Percentiles rank a stretch among this genome's conserved stretches.
phyloP scores from a whole-genome alignment of 345 rosid genomes.

The Citrus reticulata region DNA sequence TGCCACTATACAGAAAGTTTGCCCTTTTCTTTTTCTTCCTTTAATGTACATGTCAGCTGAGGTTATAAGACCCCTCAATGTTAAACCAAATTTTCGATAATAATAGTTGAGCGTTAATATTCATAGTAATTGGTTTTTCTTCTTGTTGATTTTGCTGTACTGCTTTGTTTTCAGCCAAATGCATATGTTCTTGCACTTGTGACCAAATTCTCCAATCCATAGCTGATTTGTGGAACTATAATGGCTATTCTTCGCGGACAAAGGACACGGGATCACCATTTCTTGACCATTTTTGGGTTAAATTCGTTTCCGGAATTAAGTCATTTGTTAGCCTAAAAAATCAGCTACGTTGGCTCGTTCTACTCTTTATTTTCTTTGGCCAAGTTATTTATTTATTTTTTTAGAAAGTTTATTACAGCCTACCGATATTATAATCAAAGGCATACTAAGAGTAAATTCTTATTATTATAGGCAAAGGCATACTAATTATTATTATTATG shows the following conservation, averaged over 20 bases:
- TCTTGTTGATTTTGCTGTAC: not conserved
- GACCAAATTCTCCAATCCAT: not conserved
- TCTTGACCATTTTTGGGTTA: not conserved
- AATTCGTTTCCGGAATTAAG: not conserved
- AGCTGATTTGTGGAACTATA: not conserved
- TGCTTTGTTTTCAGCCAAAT: not conserved
- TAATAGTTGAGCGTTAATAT: slow-evolving; percentile 16
- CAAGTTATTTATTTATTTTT: too few relatives aligned
- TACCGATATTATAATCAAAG: too few relatives aligned
- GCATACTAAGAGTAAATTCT: too few relatives aligned
- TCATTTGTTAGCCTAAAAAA: not conserved
- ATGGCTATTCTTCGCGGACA: not conserved
- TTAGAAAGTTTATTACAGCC: too few relatives aligned
- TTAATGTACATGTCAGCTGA: slow-evolving; percentile 41
- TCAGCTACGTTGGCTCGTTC: too few relatives aligned
- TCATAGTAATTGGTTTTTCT: not conserved
- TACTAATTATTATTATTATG: too few relatives aligned
- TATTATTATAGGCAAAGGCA: too few relatives aligned
- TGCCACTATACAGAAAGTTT: slow-evolving; percentile 18
- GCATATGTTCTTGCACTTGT: not conserved
- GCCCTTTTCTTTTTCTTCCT: not conserved
- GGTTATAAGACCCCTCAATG: slow-evolving; percentile 26
- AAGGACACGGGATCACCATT: not conserved
- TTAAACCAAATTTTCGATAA: slow-evolving; percentile 18
- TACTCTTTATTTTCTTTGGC: too few relatives aligned